Percentiles rank a stretch among this genome's conserved stretches.
Evolutionary conservation across 2,329 filamentous ascomycete species (phyloP).

Genomic region (Fusarium subtropicale): DNA sequence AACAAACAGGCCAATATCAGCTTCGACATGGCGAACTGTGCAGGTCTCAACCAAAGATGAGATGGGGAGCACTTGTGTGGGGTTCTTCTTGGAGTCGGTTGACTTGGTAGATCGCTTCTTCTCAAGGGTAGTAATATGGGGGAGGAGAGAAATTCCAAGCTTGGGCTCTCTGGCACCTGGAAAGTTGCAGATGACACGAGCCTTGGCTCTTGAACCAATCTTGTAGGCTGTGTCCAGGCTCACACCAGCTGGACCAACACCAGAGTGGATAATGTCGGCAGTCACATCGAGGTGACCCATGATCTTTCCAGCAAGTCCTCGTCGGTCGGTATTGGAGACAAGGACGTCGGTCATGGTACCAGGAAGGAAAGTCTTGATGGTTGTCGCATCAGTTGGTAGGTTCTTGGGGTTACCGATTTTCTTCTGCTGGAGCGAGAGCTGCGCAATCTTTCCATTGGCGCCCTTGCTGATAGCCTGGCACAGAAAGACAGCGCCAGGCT

Average conservation of each 20-base stretch:
- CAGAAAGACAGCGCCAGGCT: slow-evolving; percentile 86
- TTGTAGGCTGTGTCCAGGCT: slow-evolving; percentile 84
- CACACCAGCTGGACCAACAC: slow-evolving; percentile 74
- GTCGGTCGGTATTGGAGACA: slow-evolving; percentile 77
- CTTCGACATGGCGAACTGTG: slow-evolving; percentile 82
- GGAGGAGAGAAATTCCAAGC: slow-evolving; percentile 86
- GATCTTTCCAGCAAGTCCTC: slow-evolving; percentile 88
- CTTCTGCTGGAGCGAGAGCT: slow-evolving; percentile 80
- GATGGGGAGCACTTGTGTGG: slow-evolving; percentile 71
- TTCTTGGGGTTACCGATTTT: slow-evolving; percentile 75
- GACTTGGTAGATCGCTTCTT: slow-evolving; percentile 54
- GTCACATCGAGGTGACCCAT: slow-evolving; percentile 93
- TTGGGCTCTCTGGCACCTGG: slow-evolving; percentile 82
- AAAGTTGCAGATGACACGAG: slow-evolving; percentile 88
- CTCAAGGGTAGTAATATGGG: slow-evolving; percentile 79
- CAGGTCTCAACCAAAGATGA: slow-evolving; percentile 83
- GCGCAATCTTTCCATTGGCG: slow-evolving; percentile 83
- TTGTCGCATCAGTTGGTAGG: slow-evolving; percentile 80
- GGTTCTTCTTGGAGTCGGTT: slow-evolving; percentile 57
- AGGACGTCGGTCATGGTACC: slow-evolving; percentile 91
- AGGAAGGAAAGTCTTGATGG: slow-evolving; percentile 89
- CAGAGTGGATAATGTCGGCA: slow-evolving; percentile 90
- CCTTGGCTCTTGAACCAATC: slow-evolving; percentile 84
- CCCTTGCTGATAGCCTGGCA: slow-evolving; percentile 82
- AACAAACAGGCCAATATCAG: slow-evolving; percentile 83